Percentiles rank a stretch among this genome's conserved stretches.
phyloP scores from a whole-genome alignment of 805 yeast genomes.

The Saturnispora zaruensis region DNA sequence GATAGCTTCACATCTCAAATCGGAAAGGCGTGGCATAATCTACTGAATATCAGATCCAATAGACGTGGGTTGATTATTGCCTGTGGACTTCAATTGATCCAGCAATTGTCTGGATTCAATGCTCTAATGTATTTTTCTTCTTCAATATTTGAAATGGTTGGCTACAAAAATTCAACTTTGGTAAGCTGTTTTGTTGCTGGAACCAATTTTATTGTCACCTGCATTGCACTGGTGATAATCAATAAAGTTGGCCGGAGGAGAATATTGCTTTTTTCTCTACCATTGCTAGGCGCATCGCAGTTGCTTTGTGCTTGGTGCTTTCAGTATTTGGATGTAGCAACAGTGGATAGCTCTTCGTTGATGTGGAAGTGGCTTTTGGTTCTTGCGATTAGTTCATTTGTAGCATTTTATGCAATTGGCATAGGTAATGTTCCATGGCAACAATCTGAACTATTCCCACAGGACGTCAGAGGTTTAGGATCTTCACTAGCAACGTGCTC shows the following conservation, averaged over 20 bases:
- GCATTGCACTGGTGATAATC: constrained; percentile 75
- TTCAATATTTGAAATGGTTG: constrained; percentile 84
- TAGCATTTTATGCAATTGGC: constrained; percentile 87
- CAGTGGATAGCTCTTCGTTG: constrained; percentile 47
- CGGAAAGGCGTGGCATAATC: constrained; percentile 50
- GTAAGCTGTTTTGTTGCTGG: constrained; percentile 92
- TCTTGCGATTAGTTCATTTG: constrained; percentile 75
- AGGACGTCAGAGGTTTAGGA: constrained; percentile 86
- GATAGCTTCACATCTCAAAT: constrained; percentile 32
- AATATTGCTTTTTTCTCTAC: constrained; percentile 66
- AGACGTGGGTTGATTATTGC: constrained; percentile 82
- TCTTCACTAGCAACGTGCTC: constrained; percentile 84
- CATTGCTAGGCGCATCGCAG: constrained; percentile 73
- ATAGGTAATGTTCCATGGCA: constrained; percentile 99
- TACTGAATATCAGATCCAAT: constrained; percentile 67
- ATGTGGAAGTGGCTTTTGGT: constrained; percentile 84
- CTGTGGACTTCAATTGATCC: constrained; percentile 91
- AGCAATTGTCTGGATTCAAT: constrained; percentile 95
- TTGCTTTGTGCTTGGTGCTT: constrained; percentile 77
- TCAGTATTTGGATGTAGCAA: constrained; percentile 51
- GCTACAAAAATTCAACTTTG: constrained; percentile 84
- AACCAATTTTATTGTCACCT: constrained; percentile 83
- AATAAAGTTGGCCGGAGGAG: constrained; percentile 84
- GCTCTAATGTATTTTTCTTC: constrained; percentile 92
- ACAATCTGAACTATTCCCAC: constrained; percentile 90